phyloP scores from a whole-genome alignment of 176 grass and related monocot species.

The Thalia dealbata region DNA sequence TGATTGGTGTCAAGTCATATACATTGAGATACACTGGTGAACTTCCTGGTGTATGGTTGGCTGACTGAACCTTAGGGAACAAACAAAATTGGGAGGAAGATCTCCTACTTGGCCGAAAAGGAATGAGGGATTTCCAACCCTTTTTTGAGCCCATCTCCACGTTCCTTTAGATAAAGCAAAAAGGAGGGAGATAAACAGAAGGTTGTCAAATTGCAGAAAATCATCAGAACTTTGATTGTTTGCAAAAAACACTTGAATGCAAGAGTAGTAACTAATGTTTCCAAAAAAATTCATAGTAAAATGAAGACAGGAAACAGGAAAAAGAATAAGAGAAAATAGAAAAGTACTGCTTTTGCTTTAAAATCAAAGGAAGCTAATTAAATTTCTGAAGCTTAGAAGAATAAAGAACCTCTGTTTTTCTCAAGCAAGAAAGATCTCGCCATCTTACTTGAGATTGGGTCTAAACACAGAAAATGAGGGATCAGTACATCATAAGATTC shows the following conservation, averaged over 20 bases:
- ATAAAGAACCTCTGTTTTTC: neutral
- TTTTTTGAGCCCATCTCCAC: conserved; percentile 81
- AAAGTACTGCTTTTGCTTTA: neutral
- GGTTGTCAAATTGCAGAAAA: neutral
- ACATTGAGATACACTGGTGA: conserved; percentile 94
- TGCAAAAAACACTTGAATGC: neutral
- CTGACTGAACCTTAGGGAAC: conserved; percentile 69
- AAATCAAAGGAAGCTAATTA: neutral
- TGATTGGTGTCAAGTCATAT: conserved; percentile 92
- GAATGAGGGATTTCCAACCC: conserved; percentile 84
- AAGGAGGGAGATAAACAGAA: neutral
- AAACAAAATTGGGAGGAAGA: conserved; percentile 54
- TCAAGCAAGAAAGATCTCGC: neutral
- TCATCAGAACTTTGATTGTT: neutral
- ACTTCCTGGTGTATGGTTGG: conserved; percentile 47
- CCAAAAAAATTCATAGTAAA: neutral
- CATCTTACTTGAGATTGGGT: neutral
- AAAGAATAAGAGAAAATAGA: neutral
- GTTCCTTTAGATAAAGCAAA: conserved; percentile 32
- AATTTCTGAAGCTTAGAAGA: neutral
- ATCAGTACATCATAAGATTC: neutral
- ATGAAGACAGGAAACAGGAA: neutral
- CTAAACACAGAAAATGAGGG: neutral
- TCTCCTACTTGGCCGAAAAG: conserved; percentile 62
- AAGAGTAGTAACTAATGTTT: neutral